Evolutionary conservation across 371 early-diverging fungal species (phyloP).

Genomic region (Saksenaea oblongispora): DNA sequence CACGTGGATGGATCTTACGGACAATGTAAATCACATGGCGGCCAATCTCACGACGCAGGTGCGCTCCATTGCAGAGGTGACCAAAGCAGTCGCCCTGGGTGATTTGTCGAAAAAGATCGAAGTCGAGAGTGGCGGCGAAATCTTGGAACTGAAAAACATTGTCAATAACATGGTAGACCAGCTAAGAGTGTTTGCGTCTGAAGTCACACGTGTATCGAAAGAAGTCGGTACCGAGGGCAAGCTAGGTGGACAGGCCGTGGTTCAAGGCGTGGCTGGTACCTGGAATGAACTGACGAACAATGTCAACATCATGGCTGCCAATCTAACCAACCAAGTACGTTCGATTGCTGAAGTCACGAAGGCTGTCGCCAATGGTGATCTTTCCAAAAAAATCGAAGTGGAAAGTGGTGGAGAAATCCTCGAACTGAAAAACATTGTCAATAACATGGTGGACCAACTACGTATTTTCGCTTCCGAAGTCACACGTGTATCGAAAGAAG

Average conservation of each 20-base stretch:
- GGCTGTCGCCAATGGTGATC: constrained; percentile 65
- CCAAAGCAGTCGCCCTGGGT: constrained; percentile 60
- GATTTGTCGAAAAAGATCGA: constrained; percentile 50
- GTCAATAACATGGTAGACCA: constrained; percentile 44
- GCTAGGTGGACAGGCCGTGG: constrained; percentile 40
- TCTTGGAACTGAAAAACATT: constrained; percentile 43
- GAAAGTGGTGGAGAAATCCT: constrained; percentile 72
- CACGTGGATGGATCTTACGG: constrained; percentile 68
- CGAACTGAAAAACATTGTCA: constrained; percentile 69
- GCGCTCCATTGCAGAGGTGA: constrained; percentile 56
- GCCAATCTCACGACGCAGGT: constrained; percentile 65
- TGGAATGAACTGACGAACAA: constrained; percentile 71
- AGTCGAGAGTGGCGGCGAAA: constrained; percentile 45
- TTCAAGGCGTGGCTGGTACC: constrained; percentile 59
- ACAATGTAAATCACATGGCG: constrained; percentile 67
- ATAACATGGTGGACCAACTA: constrained; percentile 70
- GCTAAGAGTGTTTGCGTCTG: constrained; percentile 46
- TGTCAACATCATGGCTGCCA: constrained; percentile 64
- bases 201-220: constrained; percentile 49
- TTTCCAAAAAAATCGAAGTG: constrained; percentile 65
- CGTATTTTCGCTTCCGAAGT: constrained; percentile 58
- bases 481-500: constrained; percentile 56
- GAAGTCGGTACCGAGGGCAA: constrained; percentile 62
- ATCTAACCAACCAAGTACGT: constrained; percentile 64
- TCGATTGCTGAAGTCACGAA: constrained; percentile 65